Conservation (phyloP, 768 basidiomycete species). For the Boletus huronensis region DNA sequence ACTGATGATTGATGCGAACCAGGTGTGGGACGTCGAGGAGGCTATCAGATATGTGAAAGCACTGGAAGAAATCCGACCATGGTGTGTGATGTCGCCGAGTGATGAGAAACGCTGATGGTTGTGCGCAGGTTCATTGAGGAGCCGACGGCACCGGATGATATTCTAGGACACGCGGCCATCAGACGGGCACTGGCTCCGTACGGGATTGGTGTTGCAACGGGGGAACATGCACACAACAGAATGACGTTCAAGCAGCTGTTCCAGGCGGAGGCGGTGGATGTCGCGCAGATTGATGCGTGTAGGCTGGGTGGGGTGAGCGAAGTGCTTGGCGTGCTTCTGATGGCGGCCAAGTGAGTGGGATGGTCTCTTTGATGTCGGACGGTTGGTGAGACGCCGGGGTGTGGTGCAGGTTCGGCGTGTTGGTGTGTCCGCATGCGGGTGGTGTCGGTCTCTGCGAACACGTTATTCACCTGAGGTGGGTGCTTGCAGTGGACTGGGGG, state of each 20-base stretch:
- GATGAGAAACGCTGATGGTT: constrained; percentile 10
- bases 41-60: constrained; percentile 84
- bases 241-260: constrained; percentile 96
- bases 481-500: not conserved
- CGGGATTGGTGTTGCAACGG: constrained; percentile 89
- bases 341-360: constrained; percentile 74
- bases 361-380: not conserved
- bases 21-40: constrained; percentile 88
- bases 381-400: not conserved
- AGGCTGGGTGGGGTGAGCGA: constrained; percentile 88
- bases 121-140: constrained; percentile 82
- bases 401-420: constrained; percentile 64
- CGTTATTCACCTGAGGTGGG: constrained; percentile 75
- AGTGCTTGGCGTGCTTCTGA: constrained; percentile 81
- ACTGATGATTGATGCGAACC: constrained; percentile 94
- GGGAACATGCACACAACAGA: constrained; percentile 92
- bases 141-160: constrained; percentile 89
- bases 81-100: not conserved
- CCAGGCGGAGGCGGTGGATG: constrained; percentile 85
- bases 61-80: constrained; percentile 60
- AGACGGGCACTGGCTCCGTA: constrained; percentile 72
- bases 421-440: constrained; percentile 90
- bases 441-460: constrained; percentile 93
- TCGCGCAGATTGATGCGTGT: constrained; percentile 86
- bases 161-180: constrained; percentile 78